Percentiles rank a stretch among this genome's conserved stretches.
These are phyloP conservation scores for Brassica incana DNA, from an alignment of 345 rosid genomes.

Conservation along the genomic window DNA sequence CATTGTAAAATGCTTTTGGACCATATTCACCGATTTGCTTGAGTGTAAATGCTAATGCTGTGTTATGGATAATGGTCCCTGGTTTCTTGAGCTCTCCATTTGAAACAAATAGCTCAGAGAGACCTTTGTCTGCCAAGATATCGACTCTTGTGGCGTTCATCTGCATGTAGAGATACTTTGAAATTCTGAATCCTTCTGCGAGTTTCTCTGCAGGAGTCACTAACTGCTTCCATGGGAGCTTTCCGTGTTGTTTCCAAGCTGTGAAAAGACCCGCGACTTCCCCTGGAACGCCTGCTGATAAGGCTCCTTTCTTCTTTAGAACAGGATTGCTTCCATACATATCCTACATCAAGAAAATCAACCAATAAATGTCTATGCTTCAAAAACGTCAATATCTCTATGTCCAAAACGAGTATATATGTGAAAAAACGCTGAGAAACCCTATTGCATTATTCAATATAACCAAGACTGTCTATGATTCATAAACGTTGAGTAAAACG, in stretches of 20 bases:
- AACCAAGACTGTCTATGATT: background rate
- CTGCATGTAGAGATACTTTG: constrained; percentile 56
- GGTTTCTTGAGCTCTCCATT: constrained; percentile 47
- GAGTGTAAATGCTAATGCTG: constrained; percentile 46
- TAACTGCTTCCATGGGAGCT: constrained; percentile 54
- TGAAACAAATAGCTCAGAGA: constrained; percentile 41
- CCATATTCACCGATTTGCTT: constrained; percentile 40
- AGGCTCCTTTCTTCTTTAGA: constrained; percentile 46
- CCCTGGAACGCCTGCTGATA: constrained; percentile 66
- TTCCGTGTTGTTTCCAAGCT: constrained; percentile 59
- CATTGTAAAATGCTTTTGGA: constrained; percentile 52
- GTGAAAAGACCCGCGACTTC: constrained; percentile 55
- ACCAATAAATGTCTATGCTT: background rate
- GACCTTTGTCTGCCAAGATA: constrained; percentile 57
- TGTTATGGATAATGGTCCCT: constrained; percentile 48
- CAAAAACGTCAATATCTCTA: background rate
- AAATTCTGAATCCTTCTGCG: constrained; percentile 53
- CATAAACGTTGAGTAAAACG: background rate
- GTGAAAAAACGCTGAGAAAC: background rate
- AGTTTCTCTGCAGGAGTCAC: constrained; percentile 52
- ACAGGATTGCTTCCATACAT: constrained; percentile 52
- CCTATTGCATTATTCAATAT: background rate
- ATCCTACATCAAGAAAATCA: constrained; percentile 40
- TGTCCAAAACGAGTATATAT: background rate
- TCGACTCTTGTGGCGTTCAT: constrained; percentile 35